Base-by-base conservation (phyloP, 441 rosid genomes). In the Jatropha podagrica region DNA sequence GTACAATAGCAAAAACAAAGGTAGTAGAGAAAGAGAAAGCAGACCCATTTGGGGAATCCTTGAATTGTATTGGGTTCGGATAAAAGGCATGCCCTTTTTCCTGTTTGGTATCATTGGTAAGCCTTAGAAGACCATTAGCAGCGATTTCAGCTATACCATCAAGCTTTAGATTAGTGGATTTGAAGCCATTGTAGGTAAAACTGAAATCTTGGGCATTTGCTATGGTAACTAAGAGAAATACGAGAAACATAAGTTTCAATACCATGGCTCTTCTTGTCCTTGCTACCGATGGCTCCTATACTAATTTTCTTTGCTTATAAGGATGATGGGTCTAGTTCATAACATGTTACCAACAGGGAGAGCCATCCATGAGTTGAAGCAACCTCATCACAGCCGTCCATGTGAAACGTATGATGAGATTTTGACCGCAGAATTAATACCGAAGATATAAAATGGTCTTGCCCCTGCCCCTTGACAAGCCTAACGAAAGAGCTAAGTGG, bases 21-120 rank as follows among this genome's bases (percentile, higher is more conserved):
- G 86, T 73, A 4, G 87, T 84, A 26, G 89, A 85, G 84, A 88
- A 87, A 62, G 81, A 73, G 12, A 77, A 73, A 68, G 81, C 76
- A 0, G 62, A 71, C 38, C 59, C 80, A 58, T 74, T 69, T 12
- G 69, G n/a, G 12, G 87, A 48, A 62, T 65, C 52, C 69, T 81
- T 79, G 77, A 86, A 87, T 2, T 10, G n/a, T 40, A 77, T 32
- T 6, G 76, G 83, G 48, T 69, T 46, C 14, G 80, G 72, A 62
- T 73, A 77, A 40, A 80, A 77, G 61, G 77, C 83, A 4, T 77
- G 80, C 4, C 80, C 66, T 20, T 41, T 61, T 69, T 15, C 15
- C 13, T 61, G 77, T 4, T 1, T 8, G 46, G 74, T 72, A n/a
- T 56, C 44, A 38, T 80, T 76, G 41, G 82, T 80, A 23, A 80